Evolutionary conservation across 2,329 filamentous ascomycete genomes (phyloP).

Genomic region (Colletotrichum sp.): DNA sequence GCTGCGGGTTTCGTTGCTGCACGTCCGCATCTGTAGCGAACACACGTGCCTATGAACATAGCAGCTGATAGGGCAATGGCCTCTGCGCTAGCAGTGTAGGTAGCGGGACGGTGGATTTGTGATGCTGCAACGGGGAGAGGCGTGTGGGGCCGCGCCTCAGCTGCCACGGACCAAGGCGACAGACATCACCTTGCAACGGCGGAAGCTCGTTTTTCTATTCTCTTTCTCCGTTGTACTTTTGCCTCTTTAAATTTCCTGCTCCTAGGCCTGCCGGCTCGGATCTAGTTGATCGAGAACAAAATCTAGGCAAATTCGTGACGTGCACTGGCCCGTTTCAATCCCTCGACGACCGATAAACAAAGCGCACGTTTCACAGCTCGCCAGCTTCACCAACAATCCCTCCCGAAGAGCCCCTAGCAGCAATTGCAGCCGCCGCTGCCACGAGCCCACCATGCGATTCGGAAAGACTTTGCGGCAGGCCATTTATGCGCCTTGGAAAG

Average conservation of each 20-base stretch:
- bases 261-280: neutral
- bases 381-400: neutral
- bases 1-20: neutral
- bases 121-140: neutral
- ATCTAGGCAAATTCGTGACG: neutral
- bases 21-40: constrained; percentile 9
- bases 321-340: neutral
- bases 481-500: constrained; percentile 86
- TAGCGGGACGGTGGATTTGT: constrained; percentile 3
- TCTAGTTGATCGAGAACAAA: neutral
- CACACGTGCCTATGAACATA: constrained; percentile 19
- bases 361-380: neutral
- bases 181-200: neutral
- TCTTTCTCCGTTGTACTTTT: neutral
- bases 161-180: neutral
- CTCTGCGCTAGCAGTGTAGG: neutral
- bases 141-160: constrained; percentile 3
- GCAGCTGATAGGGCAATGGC: constrained; percentile 24
- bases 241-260: neutral
- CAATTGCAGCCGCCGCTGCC: neutral
- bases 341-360: neutral
- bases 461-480: constrained; percentile 84
- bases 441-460: constrained; percentile 76
- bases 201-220: constrained; percentile 13
- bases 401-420: neutral